phyloP scores from a whole-genome alignment of 31 red algal species.

The Endocladia muricata region DNA sequence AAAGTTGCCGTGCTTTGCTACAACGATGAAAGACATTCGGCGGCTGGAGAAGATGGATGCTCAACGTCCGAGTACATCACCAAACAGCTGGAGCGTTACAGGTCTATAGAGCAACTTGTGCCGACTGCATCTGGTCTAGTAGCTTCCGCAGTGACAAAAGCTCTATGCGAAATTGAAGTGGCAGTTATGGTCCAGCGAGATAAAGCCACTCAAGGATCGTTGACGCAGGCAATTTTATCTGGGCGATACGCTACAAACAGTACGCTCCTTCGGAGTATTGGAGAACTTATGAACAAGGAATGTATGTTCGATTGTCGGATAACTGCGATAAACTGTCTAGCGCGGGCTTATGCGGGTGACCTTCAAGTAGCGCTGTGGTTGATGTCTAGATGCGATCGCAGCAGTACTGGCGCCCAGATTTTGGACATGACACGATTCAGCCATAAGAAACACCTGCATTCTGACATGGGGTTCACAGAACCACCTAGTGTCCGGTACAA shows the following conservation, averaged over 20 bases:
- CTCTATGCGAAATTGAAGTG: constrained; percentile 42
- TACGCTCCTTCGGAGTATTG: constrained; percentile 19
- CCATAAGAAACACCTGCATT: not conserved
- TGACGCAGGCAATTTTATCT: constrained; percentile 9
- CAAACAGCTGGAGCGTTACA: constrained; percentile 47
- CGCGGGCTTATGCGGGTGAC: constrained; percentile 46
- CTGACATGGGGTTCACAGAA: constrained; percentile 20
- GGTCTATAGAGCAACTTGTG: constrained; percentile 42
- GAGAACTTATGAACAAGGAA: constrained; percentile 9
- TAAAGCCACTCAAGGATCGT: not conserved
- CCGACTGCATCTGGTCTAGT: constrained; percentile 29
- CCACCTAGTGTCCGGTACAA: constrained; percentile 28
- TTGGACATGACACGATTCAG: not conserved
- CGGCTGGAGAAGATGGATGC: constrained; percentile 13
- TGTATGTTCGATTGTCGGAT: constrained; percentile 21
- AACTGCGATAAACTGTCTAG: constrained; percentile 17
- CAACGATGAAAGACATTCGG: constrained; percentile 20
- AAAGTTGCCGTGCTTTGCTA: constrained; percentile 35
- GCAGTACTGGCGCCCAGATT: constrained; percentile 10
- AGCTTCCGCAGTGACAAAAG: constrained; percentile 15
- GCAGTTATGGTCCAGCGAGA: constrained; percentile 15
- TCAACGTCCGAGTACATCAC: constrained; percentile 34
- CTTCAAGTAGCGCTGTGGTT: constrained; percentile 37
- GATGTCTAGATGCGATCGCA: constrained; percentile 28
- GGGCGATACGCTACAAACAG: not conserved